Evolutionary conservation across 2,329 filamentous ascomycete species (phyloP), one percentile per base, ranked within the genome.

Genomic region (Diaporthe vaccinii): DNA sequence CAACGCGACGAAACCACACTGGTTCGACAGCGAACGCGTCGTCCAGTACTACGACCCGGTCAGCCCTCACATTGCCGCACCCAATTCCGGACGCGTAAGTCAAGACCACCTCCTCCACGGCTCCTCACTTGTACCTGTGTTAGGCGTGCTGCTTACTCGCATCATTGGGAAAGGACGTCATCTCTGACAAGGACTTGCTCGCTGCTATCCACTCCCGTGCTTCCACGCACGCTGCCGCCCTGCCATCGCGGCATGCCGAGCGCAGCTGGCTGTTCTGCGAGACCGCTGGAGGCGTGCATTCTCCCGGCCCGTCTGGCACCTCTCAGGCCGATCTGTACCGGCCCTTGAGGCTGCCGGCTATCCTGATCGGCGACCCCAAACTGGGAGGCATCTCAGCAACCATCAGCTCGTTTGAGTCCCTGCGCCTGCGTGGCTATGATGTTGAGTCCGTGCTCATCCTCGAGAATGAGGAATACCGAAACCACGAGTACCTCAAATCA

Each of bases 231-330:
- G 70, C 70, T n/a, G 86, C 85, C 72, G 86, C 88, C 4, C 79
- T 81, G 28, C 78, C 79, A 2, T 31, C 28, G 20, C 28, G 12
- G 10, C 20, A n/a, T 8, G 17, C 12, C 3, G 83, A 84, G 6
- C 82, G 85, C 61, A 89, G 89, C n/a, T 91, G 92, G 83, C 84
- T 94, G 1, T 88, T 97, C 62, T 86, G 97, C 61, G 95, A 97
- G 82, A 97, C 95, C 2, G 94, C 95, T 1, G 95, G 94, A 0
- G 95, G 95, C 0, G 93, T 96, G 0, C 91, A 96, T 76, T 96
- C 94, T 0, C 95, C 95, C 0, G 90, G 90, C 0, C 95, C 94
- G 0, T 94, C 93, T 49, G 94, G 94, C 14, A 93, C 88, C 2
- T 91, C 93, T 0, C 95, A 97, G 80, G 94, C 92, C 2, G 94